phyloP scores from a whole-genome alignment of 352 stramenopile species.

The Phytophthora sojae region DNA sequence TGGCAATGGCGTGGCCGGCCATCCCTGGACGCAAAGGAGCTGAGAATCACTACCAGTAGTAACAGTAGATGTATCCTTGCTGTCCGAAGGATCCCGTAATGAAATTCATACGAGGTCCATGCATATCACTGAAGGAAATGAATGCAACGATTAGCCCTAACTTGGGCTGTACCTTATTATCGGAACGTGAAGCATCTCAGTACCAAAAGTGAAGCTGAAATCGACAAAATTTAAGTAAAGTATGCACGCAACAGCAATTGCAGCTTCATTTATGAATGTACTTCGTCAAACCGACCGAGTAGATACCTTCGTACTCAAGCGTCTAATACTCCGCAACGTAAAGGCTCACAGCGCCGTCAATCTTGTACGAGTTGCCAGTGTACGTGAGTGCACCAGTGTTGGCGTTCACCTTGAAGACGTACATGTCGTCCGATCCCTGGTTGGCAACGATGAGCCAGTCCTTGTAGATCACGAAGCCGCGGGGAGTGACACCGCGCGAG shows the following conservation, averaged over 20 bases:
- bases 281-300: too few relatives aligned
- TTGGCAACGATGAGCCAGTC: conserved; percentile 65
- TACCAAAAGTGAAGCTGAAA: too few relatives aligned
- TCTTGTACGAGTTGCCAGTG: conserved; percentile 46
- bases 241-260: background rate
- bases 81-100: too few relatives aligned
- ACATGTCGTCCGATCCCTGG: conserved; percentile 57
- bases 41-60: background rate
- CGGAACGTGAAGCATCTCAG: too few relatives aligned
- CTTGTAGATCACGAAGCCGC: conserved; percentile 51
- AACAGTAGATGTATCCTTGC: background rate
- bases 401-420: conserved; percentile 56
- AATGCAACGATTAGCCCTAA: background rate
- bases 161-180: too few relatives aligned
- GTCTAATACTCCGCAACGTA: conserved; percentile 37
- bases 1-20: background rate
- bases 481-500: conserved; percentile 50
- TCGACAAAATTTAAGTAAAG: too few relatives aligned
- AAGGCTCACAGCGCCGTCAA: conserved; percentile 45
- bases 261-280: background rate
- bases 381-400: conserved; percentile 48
- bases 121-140: background rate
- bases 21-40: conserved; percentile 4
- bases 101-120: too few relatives aligned
- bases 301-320: too few relatives aligned